Percentiles rank a stretch among this genome's conserved stretches.
These are phyloP conservation scores for Diaporthe sp. DNA, from an alignment of 2,329 filamentous ascomycete genomes.

Conservation along the genomic window DNA sequence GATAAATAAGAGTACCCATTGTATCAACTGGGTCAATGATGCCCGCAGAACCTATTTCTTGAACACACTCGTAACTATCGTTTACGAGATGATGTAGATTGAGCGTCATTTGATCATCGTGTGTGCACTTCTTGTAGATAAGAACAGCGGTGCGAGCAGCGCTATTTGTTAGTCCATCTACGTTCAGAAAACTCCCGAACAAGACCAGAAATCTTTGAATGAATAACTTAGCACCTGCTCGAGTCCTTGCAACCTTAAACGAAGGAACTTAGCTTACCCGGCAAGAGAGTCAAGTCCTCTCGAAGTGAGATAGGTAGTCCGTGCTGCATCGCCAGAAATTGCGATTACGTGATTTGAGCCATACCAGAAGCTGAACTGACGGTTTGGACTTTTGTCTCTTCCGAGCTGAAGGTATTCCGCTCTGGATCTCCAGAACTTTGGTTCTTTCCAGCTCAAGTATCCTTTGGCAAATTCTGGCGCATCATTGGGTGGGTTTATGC, in stretches of 20 bases:
- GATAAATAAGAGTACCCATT: slow-evolving; percentile 1
- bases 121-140: slow-evolving; percentile 5
- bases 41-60: background rate
- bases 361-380: slow-evolving; percentile 22
- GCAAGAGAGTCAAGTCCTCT: slow-evolving; percentile 14
- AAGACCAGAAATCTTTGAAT: background rate
- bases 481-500: background rate
- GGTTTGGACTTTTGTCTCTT: background rate
- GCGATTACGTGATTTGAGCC: slow-evolving; percentile 6
- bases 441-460: background rate
- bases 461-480: background rate
- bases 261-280: background rate
- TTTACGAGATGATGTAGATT: slow-evolving; percentile 6
- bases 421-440: slow-evolving; percentile 5
- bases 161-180: background rate
- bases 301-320: slow-evolving; percentile 10
- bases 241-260: background rate
- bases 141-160: slow-evolving; percentile 2
- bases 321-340: slow-evolving; percentile 1
- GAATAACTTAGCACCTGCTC: background rate
- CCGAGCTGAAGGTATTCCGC: slow-evolving; percentile 2
- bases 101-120: slow-evolving; percentile 3
- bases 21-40: slow-evolving; percentile 12
- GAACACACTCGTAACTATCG: slow-evolving; percentile 9
- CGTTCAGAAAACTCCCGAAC: slow-evolving; percentile 13